Percentiles rank a stretch among this genome's conserved stretches.
phyloP scores from a whole-genome alignment of 2,329 filamentous ascomycete species.

The Colletotrichum kahawae region DNA sequence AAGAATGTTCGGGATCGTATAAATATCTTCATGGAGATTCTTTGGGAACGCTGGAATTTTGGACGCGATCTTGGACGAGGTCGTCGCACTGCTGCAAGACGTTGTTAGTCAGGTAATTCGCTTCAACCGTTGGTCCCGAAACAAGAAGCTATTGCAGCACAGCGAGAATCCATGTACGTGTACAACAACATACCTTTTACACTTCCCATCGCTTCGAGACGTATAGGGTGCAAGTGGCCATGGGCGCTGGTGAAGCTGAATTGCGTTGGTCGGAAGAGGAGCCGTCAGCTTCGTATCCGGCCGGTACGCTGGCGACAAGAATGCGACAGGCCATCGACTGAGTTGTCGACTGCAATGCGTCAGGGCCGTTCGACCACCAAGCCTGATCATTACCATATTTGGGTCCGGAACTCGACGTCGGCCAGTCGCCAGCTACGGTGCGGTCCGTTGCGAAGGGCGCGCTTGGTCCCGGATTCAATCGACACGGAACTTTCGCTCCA shows the following conservation, averaged over 20 bases:
- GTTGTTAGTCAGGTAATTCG: neutral
- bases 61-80: neutral
- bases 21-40: conserved; percentile 81
- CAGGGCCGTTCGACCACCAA: neutral
- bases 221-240: neutral
- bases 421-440: neutral
- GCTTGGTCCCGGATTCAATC: no score
- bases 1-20: conserved; percentile 92
- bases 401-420: neutral
- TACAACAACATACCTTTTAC: neutral
- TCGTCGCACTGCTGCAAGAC: neutral
- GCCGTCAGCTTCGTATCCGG: neutral
- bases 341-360: neutral
- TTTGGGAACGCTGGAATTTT: conserved; percentile 5
- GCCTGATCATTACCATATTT: neutral
- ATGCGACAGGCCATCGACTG: neutral
- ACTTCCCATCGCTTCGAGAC: neutral
- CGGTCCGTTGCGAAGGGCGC: neutral
- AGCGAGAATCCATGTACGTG: neutral
- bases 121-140: neutral
- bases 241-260: neutral
- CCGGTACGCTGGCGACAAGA: neutral
- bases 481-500: no score
- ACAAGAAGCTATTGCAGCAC: neutral
- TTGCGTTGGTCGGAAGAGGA: neutral